Percentiles rank a stretch among this genome's conserved stretches.
Conservation (phyloP, 768 basidiomycete genomes). For the Serendipita sp. region DNA sequence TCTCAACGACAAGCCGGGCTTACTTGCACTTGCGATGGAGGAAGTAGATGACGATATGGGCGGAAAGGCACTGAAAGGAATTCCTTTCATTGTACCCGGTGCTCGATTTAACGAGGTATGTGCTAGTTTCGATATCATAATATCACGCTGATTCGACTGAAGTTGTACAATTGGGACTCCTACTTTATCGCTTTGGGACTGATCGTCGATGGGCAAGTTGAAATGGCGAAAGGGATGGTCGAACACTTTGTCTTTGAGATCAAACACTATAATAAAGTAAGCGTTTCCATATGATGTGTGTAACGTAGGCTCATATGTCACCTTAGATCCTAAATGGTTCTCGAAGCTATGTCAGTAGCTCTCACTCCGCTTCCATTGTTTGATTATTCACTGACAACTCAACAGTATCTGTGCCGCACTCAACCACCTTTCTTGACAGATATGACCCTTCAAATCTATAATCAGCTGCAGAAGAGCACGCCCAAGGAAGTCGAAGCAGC, state of each 20-base stretch:
- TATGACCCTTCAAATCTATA: slow-evolving; percentile 95
- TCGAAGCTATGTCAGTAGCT: slow-evolving; percentile 39
- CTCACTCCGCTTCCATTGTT: neutral
- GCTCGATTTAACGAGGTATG: slow-evolving; percentile 83
- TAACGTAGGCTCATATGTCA: neutral
- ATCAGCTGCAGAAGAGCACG: slow-evolving; percentile 68
- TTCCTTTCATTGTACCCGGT: slow-evolving; percentile 95
- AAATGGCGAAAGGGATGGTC: slow-evolving; percentile 94
- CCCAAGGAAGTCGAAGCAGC: slow-evolving; percentile 62
- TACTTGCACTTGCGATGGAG: slow-evolving; percentile 90
- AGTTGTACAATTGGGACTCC: slow-evolving; percentile 93
- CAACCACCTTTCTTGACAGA: slow-evolving; percentile 98
- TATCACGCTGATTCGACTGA: neutral
- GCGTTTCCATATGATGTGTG: neutral
- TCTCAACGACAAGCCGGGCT: slow-evolving; percentile 84
- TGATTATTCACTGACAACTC: neutral
- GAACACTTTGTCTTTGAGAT: slow-evolving; percentile 99
- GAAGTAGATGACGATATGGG: slow-evolving; percentile 67
- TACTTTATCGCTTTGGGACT: slow-evolving; percentile 89
- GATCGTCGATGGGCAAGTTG: slow-evolving; percentile 83
- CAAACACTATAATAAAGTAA: slow-evolving; percentile 77
- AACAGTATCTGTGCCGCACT: slow-evolving; percentile 83
- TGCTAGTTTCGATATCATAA: slow-evolving; percentile 6
- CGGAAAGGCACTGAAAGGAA: slow-evolving; percentile 71
- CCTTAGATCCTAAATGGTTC: slow-evolving; percentile 74